A percentile compares a stretch with the other conserved stretches of the same genome.
Evolutionary conservation across 1,284 basidiomycete genomes (phyloP).

Genomic region (Pholiota adiposa): DNA sequence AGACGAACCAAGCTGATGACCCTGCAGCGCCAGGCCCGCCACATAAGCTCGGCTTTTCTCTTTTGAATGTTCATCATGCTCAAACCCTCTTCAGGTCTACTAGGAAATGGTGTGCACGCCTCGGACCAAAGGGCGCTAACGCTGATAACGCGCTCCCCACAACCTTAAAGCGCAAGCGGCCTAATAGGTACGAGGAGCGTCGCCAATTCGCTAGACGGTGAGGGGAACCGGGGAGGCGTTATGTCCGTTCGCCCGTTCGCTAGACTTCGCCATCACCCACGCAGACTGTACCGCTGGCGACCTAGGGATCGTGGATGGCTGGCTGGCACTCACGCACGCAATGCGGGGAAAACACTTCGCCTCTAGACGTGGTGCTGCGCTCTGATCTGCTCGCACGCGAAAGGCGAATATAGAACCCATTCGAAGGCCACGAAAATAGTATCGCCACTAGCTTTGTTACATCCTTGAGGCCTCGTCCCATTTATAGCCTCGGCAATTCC

Average conservation of each 20-base stretch:
- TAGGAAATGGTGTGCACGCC: background rate
- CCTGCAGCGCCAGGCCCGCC: background rate
- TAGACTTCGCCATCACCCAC: background rate
- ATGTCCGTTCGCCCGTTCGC: background rate
- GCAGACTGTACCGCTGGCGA: background rate
- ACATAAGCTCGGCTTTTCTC: background rate
- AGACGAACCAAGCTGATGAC: background rate
- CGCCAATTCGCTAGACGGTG: background rate
- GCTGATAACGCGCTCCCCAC: background rate
- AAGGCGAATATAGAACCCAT: background rate
- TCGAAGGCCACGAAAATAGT: background rate
- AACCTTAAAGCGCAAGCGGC: background rate
- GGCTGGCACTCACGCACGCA: background rate
- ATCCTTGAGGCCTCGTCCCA: conserved; percentile 1
- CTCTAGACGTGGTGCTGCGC: background rate
- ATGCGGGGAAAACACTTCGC: background rate
- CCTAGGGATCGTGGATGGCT: background rate
- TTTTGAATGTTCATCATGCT: background rate
- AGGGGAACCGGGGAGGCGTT: background rate
- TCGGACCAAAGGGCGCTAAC: background rate
- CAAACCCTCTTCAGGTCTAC: background rate
- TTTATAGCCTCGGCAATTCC: background rate
- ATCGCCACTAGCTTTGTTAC: background rate
- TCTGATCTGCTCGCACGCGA: conserved; percentile 1
- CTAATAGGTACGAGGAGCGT: background rate